Base-by-base conservation (phyloP, 2,329 filamentous ascomycete species). In the Ascochyta viciae-villosae region DNA sequence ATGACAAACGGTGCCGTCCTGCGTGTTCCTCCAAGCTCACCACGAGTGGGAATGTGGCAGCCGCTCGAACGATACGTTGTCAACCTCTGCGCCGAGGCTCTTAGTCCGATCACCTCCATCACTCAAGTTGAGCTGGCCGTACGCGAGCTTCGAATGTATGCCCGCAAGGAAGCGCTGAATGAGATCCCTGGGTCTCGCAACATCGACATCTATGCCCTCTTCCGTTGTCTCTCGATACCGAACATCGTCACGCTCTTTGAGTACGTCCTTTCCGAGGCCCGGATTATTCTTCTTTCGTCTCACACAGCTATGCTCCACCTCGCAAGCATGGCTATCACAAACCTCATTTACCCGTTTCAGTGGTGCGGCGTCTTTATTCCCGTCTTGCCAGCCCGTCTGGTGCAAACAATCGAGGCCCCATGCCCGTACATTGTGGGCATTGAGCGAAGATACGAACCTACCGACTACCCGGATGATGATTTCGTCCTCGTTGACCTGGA, bases 361-460 rank as follows among this genome's bases (percentile, higher is more conserved):
- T 98, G 95, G 94, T 87, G 91, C 3, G 96, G 93, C 66, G 92
- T 98, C 44, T 92, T 96, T 72, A 97, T 98, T 61, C 94, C 94
- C 2, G 84, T 98, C 31, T 83, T 99, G 8, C 94, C 94, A 6
- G 91, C 92, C 8, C 87, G 94, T 33, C 81, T 99, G 22, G 83
- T 99, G 9, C 93, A 95, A 49, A 94, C 92, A 3, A 83, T 99
- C 16, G 95, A 98, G 67, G 94, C 94, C 1, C 94, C 94, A 3
- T 98, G 95, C 67, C 95, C 95, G 0, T 99, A 98, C 69, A 96
- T 99, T 63, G 92, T 98, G 39, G 95, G 95, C 44, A 91, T 99
- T 54, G 95, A 99, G 78, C 86, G 93, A 63, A 87, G 93, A 54
- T 98, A 98, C 72, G 91, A 96, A 66, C 87, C 87, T 54, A 85